Percentiles rank a stretch among this genome's conserved stretches.
Conservation (phyloP, 1,284 basidiomycete species). For the Ceratobasidium sp. region DNA sequence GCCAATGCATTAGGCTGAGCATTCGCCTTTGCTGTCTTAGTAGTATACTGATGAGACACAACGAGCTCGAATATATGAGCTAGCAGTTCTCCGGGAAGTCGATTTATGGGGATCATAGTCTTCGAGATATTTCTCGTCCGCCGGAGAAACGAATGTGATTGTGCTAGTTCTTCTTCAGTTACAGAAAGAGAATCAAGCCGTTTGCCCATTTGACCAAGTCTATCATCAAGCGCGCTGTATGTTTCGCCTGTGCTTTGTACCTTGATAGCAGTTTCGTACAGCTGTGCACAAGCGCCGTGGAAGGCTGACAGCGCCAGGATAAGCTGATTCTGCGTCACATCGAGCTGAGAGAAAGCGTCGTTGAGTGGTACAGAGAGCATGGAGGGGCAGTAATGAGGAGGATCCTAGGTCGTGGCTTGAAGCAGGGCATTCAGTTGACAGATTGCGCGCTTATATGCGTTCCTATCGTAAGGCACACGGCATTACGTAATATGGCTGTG, state of each 20-base stretch:
- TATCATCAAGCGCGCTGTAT: neutral
- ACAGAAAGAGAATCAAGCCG: neutral
- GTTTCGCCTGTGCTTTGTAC: neutral
- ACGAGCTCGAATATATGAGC: neutral
- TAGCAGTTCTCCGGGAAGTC: neutral
- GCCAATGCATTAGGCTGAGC: neutral
- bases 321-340: neutral
- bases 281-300: neutral
- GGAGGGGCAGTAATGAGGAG: neutral
- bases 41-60: neutral
- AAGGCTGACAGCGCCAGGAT: neutral
- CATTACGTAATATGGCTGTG: too few species aligned
- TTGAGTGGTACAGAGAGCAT: neutral
- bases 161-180: neutral
- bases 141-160: neutral
- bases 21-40: neutral
- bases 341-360: conserved; percentile 2
- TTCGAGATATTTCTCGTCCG: neutral
- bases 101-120: conserved; percentile 3
- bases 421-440: too few species aligned
- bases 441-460: too few species aligned
- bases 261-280: neutral
- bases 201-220: neutral
- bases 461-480: too few species aligned
- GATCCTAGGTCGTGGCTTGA: too few species aligned